Base-by-base conservation (phyloP, 1,284 basidiomycete genomes). In the Cryptococcus sp. region DNA sequence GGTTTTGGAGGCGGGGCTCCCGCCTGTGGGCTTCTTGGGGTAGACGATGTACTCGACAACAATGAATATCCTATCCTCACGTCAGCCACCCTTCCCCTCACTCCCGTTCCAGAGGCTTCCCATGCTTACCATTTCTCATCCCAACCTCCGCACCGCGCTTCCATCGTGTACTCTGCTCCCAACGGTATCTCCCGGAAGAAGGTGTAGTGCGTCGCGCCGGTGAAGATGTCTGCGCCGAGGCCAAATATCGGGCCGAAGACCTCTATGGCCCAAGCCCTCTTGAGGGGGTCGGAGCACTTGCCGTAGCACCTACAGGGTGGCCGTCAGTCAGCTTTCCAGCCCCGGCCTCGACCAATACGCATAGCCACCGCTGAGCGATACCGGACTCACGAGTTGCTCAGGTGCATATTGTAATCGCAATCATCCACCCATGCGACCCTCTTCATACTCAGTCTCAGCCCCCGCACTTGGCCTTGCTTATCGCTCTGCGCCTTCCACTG, bases 131-230 rank as follows among this genome's bases (percentile, higher is more conserved):
- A 92, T 83, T 93, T 93, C 50, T 86, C 79, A 59, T 91, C 90
- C 88, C 89, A 93, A 3, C 84, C 81, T 4, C 79, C 86, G 16
- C 88, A 75, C 33, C 75, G 80, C 18, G 84, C 73, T 52, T 87
- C 81, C 37, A 92, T 82, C 71, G 89, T 84, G 66, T 89, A 93
- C 7, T 75, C 73, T 1, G 82, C 69, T 15, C 88, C 78, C 47
- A 90, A 84, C 0, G 89, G 85, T 44, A 93, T 90, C 77, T 93
- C 90, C 45, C 84, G 83, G 48, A 89, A 75, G 75, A 87, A 91
- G 60, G 82, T 79, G 71, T 83, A 90, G 70, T 89, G 85, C 0
- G 86, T 85, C 1, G 82, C 87, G 55, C 84, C 88, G 0, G 92
- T 79, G 0, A 85, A 82, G 65, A 87, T 82, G 80, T 84, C 84